Conservation (phyloP, 2,329 filamentous ascomycete genomes). For the Pyrenophora graminea region DNA sequence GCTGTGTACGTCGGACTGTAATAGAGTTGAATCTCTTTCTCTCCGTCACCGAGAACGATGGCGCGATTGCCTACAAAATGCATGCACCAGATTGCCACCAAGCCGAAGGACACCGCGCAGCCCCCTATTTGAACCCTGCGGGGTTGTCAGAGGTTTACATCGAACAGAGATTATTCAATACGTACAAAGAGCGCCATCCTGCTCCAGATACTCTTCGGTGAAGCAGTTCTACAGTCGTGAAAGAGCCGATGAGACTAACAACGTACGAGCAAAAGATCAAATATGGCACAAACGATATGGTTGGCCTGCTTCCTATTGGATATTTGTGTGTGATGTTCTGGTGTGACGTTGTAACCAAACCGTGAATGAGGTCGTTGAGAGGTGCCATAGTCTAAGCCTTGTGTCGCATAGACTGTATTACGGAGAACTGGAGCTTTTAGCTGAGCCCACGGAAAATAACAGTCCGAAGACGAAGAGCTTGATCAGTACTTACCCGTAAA, state of each 20-base stretch:
- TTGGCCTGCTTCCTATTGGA: slow-evolving; percentile 40
- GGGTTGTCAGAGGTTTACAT: slow-evolving; percentile 6
- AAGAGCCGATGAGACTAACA: slow-evolving; percentile 74
- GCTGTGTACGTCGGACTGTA: slow-evolving; percentile 75
- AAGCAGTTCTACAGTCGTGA: slow-evolving; percentile 80
- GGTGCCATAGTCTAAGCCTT: neutral
- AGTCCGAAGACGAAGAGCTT: neutral
- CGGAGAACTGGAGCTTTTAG: neutral
- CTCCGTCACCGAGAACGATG: slow-evolving; percentile 69
- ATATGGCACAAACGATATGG: slow-evolving; percentile 47
- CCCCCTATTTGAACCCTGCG: slow-evolving; percentile 49
- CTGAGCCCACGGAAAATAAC: neutral
- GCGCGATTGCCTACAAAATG: slow-evolving; percentile 85
- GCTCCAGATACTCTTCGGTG: slow-evolving; percentile 70
- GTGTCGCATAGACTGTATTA: too few relatives aligned
- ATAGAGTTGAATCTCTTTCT: slow-evolving; percentile 66
- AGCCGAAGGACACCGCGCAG: slow-evolving; percentile 51
- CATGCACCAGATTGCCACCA: slow-evolving; percentile 61
- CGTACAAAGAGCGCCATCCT: slow-evolving; percentile 40
- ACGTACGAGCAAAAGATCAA: slow-evolving; percentile 63
- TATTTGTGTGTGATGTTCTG: slow-evolving; percentile 32
- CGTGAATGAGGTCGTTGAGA: neutral
- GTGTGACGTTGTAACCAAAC: slow-evolving; percentile 9
- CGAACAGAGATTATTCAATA: slow-evolving; percentile 28
- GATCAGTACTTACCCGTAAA: neutral